phyloP scores from a whole-genome alignment of 1,284 basidiomycete species.

The Malassezia furfur region DNA sequence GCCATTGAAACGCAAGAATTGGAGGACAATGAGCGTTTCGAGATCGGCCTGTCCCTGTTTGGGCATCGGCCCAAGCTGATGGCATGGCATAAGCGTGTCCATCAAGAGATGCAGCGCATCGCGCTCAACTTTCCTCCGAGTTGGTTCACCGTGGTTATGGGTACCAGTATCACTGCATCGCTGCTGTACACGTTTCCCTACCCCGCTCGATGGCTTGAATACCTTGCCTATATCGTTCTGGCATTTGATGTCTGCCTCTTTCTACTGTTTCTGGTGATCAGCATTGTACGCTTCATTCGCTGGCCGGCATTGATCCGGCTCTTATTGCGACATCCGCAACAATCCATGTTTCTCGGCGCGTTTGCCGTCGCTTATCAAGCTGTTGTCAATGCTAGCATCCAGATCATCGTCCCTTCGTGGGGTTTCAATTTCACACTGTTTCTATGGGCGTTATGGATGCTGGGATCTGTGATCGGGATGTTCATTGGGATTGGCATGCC shows the following conservation, averaged over 20 bases:
- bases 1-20: neutral
- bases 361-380: conserved; percentile 65
- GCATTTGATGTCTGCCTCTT: conserved; percentile 62
- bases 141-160: conserved; percentile 47
- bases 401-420: conserved; percentile 49
- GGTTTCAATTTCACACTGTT: conserved; percentile 57
- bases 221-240: conserved; percentile 54
- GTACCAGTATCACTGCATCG: conserved; percentile 51
- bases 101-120: neutral
- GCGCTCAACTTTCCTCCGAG: conserved; percentile 25
- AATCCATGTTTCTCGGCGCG: conserved; percentile 61
- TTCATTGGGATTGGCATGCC: conserved; percentile 59
- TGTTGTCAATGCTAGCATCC: conserved; percentile 56
- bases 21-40: neutral
- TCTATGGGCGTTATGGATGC: conserved; percentile 67
- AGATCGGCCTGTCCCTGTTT: too few relatives aligned
- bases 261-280: conserved; percentile 52
- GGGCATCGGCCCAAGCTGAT: neutral
- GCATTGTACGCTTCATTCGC: conserved; percentile 53
- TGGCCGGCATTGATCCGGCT: conserved; percentile 56
- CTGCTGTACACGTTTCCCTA: conserved; percentile 52
- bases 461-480: conserved; percentile 57
- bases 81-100: neutral
- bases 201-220: conserved; percentile 48
- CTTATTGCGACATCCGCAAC: conserved; percentile 57